Percentiles rank a stretch among this genome's conserved stretches.
Evolutionary conservation across 768 basidiomycete species (phyloP).

Genomic region (Sporobolomyces roseus): DNA sequence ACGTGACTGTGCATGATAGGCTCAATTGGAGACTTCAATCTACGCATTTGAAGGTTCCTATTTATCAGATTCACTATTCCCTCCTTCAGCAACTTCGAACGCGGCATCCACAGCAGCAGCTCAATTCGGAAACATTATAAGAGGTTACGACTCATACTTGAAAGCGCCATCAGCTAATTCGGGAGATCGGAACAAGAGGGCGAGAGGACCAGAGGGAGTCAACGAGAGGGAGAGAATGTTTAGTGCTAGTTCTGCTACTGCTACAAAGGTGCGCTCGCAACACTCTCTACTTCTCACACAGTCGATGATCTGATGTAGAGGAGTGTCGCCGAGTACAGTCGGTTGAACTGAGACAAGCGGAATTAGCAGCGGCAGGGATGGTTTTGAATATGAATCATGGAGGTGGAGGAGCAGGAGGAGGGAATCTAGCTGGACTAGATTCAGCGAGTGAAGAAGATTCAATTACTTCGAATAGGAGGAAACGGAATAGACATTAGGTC

Average conservation of each 20-base stretch:
- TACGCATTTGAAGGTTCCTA: slow-evolving; percentile 52
- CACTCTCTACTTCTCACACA: background rate
- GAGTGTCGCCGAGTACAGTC: slow-evolving; percentile 3
- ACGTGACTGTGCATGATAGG: slow-evolving; percentile 40
- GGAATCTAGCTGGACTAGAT: slow-evolving; percentile 2
- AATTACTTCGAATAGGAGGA: slow-evolving; percentile 12
- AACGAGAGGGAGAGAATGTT: slow-evolving; percentile 49
- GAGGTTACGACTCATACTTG: slow-evolving; percentile 51
- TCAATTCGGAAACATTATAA: slow-evolving; percentile 51
- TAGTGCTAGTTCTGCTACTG: slow-evolving; percentile 48
- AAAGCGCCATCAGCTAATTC: slow-evolving; percentile 45
- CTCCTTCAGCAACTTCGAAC: slow-evolving; percentile 41
- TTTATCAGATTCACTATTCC: slow-evolving; percentile 48
- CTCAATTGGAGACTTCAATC: slow-evolving; percentile 50
- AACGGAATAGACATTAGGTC: slow-evolving; percentile 14
- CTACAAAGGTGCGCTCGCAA: slow-evolving; percentile 44
- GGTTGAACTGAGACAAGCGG: slow-evolving; percentile 29
- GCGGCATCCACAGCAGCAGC: slow-evolving; percentile 21
- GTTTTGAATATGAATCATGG: background rate
- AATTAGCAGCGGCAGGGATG: slow-evolving; percentile 8
- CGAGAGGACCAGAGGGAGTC: slow-evolving; percentile 43
- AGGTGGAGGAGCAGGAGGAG: background rate
- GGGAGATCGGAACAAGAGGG: slow-evolving; percentile 37
- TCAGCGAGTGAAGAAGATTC: slow-evolving; percentile 33
- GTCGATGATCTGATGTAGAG: no score